Conservation (phyloP, 2,329 filamentous ascomycete genomes). For the Penicillium sp. region DNA sequence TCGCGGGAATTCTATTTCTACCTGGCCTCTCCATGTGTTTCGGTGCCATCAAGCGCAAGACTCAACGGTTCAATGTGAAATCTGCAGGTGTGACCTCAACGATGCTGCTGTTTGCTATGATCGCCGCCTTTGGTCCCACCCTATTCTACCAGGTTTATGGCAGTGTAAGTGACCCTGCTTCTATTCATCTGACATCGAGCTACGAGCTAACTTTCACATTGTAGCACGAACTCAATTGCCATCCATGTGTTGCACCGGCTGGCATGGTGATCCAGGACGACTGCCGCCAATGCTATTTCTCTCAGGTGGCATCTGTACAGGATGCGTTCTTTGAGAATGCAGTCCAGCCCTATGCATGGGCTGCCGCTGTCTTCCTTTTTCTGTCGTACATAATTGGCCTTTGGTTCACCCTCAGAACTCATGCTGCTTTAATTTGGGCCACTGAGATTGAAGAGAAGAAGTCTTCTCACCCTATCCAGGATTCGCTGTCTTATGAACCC, state of each 20-base stretch:
- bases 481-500: conserved; percentile 36
- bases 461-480: conserved; percentile 20
- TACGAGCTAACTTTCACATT: conserved; percentile 35
- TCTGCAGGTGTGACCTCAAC: conserved; percentile 96
- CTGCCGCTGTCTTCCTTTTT: conserved; percentile 81
- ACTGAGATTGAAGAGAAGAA: conserved; percentile 69
- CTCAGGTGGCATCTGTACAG: conserved; percentile 77
- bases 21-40: conserved; percentile 98
- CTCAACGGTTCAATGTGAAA: conserved; percentile 94
- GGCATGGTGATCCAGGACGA: conserved; percentile 52
- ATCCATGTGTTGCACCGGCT: conserved; percentile 58
- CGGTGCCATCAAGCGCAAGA: conserved; percentile 95
- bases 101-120: conserved; percentile 94
- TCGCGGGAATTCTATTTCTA: conserved; percentile 91
- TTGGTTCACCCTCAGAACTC: conserved; percentile 92
- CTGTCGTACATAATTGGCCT: conserved; percentile 90
- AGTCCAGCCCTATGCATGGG: conserved; percentile 89
- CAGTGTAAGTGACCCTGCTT: conserved; percentile 57
- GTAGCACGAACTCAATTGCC: conserved; percentile 87
- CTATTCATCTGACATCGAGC: background rate
- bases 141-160: conserved; percentile 99
- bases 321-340: conserved; percentile 89
- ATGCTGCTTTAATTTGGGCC: conserved; percentile 97
- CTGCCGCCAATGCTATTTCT: conserved; percentile 91
- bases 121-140: conserved; percentile 92